These are phyloP conservation scores for Xeromyces bisporus DNA, from an alignment of 495 filamentous ascomycete species.

Conservation along the genomic window DNA sequence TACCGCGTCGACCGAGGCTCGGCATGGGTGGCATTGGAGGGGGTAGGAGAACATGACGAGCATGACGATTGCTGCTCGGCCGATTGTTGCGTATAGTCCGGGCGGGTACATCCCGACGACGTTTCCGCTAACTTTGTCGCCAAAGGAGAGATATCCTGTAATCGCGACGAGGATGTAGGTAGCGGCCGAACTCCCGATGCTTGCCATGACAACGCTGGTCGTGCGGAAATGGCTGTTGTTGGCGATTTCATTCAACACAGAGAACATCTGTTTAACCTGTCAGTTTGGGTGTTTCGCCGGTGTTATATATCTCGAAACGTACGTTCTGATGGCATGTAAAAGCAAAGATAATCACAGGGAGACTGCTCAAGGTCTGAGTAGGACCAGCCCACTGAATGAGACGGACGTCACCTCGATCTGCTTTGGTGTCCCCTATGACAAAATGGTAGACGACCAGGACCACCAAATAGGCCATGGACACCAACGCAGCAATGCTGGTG, in stretches of 20 bases:
- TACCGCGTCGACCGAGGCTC: conserved; percentile 83
- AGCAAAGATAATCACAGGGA: conserved; percentile 92
- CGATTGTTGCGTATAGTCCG: conserved; percentile 73
- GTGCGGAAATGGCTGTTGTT: conserved; percentile 72
- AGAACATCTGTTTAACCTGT: conserved; percentile 67
- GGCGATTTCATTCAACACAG: conserved; percentile 84
- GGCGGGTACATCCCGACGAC: conserved; percentile 85
- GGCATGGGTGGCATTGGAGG: conserved; percentile 85
- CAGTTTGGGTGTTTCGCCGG: background rate
- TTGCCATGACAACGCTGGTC: conserved; percentile 60
- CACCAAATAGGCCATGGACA: conserved; percentile 87
- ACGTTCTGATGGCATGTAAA: conserved; percentile 99
- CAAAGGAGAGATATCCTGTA: conserved; percentile 89
- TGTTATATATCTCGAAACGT: conserved; percentile 10
- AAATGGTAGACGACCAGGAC: conserved; percentile 86
- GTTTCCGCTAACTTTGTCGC: conserved; percentile 70
- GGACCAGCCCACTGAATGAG: conserved; percentile 61
- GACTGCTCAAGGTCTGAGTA: conserved; percentile 60
- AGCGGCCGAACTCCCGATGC: conserved; percentile 61
- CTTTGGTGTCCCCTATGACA: conserved; percentile 54
- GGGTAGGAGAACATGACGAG: conserved; percentile 96
- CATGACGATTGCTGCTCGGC: conserved; percentile 84
- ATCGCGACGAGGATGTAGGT: conserved; percentile 86
- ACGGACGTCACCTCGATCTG: conserved; percentile 54
- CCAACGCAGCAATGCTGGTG: conserved; percentile 77